phyloP scores from a whole-genome alignment of 2,329 filamentous ascomycete genomes.

The Phialophora verrucosa region DNA sequence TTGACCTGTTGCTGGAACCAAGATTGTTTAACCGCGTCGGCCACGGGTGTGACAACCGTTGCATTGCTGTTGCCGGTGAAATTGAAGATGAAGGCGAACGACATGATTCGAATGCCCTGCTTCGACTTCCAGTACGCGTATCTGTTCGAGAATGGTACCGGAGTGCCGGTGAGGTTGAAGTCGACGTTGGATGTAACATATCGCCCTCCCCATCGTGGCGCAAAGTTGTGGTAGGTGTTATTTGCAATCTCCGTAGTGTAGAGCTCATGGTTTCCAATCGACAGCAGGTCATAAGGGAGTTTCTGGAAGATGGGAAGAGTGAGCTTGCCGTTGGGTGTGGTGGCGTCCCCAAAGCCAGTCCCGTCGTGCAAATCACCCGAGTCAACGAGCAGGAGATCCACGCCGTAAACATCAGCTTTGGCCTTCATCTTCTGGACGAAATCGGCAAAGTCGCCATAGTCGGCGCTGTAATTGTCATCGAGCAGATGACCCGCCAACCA shows the following conservation, averaged over 20 bases:
- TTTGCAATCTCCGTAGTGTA: conserved; percentile 68
- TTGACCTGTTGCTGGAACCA: conserved; percentile 68
- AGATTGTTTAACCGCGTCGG: conserved; percentile 57
- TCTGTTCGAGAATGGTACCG: conserved; percentile 42
- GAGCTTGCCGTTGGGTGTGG: conserved; percentile 61
- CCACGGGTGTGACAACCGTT: conserved; percentile 64
- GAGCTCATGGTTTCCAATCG: conserved; percentile 69
- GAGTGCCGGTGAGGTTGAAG: conserved; percentile 53
- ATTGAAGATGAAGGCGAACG: conserved; percentile 58
- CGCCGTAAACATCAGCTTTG: conserved; percentile 61
- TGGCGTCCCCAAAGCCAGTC: conserved; percentile 66
- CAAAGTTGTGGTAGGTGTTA: conserved; percentile 65
- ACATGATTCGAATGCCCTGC: conserved; percentile 58
- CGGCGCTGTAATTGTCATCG: conserved; percentile 83
- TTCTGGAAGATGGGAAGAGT: conserved; percentile 61
- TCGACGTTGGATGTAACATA: conserved; percentile 61
- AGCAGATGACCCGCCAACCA: conserved; percentile 93
- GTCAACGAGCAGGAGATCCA: conserved; percentile 66
- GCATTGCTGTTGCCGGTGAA: conserved; percentile 65
- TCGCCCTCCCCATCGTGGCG: conserved; percentile 61
- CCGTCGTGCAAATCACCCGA: conserved; percentile 71
- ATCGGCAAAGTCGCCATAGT: conserved; percentile 70
- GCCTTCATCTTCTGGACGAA: conserved; percentile 66
- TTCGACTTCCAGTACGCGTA: conserved; percentile 59
- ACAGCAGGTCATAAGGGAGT: conserved; percentile 60